phyloP scores from a whole-genome alignment of 352 stramenopile species.

The Bremia lactucae region DNA sequence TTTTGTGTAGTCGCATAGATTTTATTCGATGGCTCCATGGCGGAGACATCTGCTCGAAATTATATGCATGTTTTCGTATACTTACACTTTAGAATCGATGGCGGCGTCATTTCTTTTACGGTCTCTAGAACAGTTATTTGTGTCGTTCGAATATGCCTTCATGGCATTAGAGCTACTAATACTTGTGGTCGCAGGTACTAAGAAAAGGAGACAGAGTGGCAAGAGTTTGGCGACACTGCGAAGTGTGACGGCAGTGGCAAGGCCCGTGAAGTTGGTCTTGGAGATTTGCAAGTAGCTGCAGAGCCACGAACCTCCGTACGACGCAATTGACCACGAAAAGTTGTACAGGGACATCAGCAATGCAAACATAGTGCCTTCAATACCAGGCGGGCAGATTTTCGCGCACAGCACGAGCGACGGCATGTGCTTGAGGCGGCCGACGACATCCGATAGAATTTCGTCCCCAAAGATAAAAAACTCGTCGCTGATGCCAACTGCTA shows the following conservation, averaged over 20 bases:
- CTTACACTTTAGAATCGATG: conserved; percentile 26
- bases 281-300: conserved; percentile 65
- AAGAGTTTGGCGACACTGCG: conserved; percentile 55
- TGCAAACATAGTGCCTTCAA: conserved; percentile 95
- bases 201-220: conserved; percentile 57
- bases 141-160: conserved; percentile 15
- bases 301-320: conserved; percentile 69
- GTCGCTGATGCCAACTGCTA: conserved; percentile 46
- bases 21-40: no score
- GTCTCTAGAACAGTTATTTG: conserved; percentile 19
- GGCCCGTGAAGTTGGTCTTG: conserved; percentile 60
- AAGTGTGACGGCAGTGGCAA: conserved; percentile 41
- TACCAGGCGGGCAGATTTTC: conserved; percentile 90
- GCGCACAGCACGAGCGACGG: conserved; percentile 93
- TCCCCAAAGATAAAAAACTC: conserved; percentile 76
- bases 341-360: conserved; percentile 84
- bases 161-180: conserved; percentile 43
- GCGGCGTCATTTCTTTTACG: conserved; percentile 11
- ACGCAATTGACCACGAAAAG: conserved; percentile 70
- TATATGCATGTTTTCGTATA: conserved; percentile 10
- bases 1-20: no score
- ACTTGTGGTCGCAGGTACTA: conserved; percentile 60
- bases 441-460: conserved; percentile 72
- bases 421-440: conserved; percentile 80
- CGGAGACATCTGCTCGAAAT: no score